Conservation (phyloP, 2,329 filamentous ascomycete genomes). For the Ophiostoma piceae region DNA sequence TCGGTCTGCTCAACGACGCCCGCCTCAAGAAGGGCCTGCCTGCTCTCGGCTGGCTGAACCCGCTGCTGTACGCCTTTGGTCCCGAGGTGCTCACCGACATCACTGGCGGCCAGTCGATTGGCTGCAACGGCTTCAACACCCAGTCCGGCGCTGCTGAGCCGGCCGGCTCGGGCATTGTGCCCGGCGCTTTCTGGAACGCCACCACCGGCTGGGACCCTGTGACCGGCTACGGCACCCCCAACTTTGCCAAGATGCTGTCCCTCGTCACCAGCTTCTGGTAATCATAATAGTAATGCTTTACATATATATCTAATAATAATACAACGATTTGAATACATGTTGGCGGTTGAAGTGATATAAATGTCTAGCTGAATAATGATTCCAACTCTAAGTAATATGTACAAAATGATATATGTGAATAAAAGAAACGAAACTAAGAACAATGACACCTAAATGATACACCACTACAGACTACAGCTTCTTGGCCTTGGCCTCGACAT, state of each 20-base stretch:
- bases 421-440: background rate
- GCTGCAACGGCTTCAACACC: conserved; percentile 33
- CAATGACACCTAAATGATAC: background rate
- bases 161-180: conserved; percentile 33
- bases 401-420: background rate
- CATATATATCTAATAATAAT: background rate
- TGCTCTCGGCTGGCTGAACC: conserved; percentile 56
- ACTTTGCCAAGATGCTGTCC: conserved; percentile 27
- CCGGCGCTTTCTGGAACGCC: conserved; percentile 27
- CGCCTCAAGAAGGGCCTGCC: conserved; percentile 50
- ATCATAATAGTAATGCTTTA: background rate
- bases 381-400: background rate
- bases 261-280: conserved; percentile 21
- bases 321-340: background rate
- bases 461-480: conserved; percentile 1
- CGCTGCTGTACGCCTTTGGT: conserved; percentile 49
- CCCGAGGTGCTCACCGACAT: conserved; percentile 37
- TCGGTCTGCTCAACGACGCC: conserved; percentile 61
- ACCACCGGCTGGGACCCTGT: conserved; percentile 28
- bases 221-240: conserved; percentile 27
- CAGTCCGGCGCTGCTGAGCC: conserved; percentile 41
- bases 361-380: background rate
- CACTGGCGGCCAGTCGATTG: conserved; percentile 33
- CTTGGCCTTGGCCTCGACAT: conserved; percentile 21
- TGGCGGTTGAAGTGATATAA: background rate